These are phyloP conservation scores for Calonectria fujianensis DNA, from an alignment of 2,329 filamentous ascomycete genomes.

Conservation along the genomic window DNA sequence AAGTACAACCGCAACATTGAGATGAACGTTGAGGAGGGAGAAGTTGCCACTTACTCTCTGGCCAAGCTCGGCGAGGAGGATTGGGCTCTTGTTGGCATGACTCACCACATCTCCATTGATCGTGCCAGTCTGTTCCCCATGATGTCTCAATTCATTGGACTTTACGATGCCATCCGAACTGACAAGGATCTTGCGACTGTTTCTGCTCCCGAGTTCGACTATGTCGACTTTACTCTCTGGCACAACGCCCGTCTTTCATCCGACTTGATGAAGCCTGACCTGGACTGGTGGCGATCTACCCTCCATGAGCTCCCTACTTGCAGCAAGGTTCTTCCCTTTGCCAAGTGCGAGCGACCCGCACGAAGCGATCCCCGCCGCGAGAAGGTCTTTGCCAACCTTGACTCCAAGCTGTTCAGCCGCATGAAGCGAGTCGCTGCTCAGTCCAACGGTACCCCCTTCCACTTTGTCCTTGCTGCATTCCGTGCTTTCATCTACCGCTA, in stretches of 20 bases:
- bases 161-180: constrained; percentile 48
- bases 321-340: constrained; percentile 51
- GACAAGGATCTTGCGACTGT: constrained; percentile 48
- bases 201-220: constrained; percentile 49
- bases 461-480: constrained; percentile 54
- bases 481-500: constrained; percentile 53
- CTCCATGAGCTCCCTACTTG: constrained; percentile 46
- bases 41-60: constrained; percentile 47
- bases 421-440: constrained; percentile 53
- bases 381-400: constrained; percentile 48
- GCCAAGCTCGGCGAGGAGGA: constrained; percentile 49
- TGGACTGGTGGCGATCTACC: constrained; percentile 51
- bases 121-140: constrained; percentile 50
- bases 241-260: constrained; percentile 52
- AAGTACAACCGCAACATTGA: constrained; percentile 49
- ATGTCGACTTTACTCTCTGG: constrained; percentile 54
- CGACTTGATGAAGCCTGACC: constrained; percentile 50
- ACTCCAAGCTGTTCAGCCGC: constrained; percentile 49
- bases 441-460: constrained; percentile 50
- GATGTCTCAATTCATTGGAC: constrained; percentile 50
- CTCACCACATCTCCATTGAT: constrained; percentile 53
- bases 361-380: constrained; percentile 47
- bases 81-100: constrained; percentile 49
- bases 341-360: constrained; percentile 46
- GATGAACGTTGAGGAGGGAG: constrained; percentile 52